A percentile compares a stretch with the other conserved stretches of the same genome.
Evolutionary conservation across 169 alveolate genomes (phyloP).

Genomic region (Blepharisma undulans): DNA sequence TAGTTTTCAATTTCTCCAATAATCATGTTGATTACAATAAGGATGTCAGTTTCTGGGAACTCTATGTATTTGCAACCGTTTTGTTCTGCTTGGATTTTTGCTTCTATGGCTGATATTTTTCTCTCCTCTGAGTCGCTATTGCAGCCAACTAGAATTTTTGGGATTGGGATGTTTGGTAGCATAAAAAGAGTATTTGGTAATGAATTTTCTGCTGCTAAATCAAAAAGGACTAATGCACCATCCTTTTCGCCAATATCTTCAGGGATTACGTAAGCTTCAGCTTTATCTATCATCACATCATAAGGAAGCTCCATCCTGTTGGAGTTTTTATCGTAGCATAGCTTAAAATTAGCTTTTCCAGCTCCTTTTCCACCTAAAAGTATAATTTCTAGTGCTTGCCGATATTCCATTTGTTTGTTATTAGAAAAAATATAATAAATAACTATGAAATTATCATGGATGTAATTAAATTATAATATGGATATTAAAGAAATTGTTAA

Average conservation of each 20-base stretch:
- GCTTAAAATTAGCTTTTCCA: neutral
- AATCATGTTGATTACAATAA: neutral
- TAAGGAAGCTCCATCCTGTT: neutral
- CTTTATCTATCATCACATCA: neutral
- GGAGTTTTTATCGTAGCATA: neutral
- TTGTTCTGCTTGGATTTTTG: neutral
- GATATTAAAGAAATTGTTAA: neutral
- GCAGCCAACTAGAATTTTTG: slow-evolving; percentile 14
- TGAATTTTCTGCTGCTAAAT: neutral
- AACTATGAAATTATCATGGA: neutral
- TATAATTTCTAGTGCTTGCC: neutral
- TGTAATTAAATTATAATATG: neutral
- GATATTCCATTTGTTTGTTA: neutral
- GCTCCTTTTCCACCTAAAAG: neutral
- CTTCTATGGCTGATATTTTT: neutral
- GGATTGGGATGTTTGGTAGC: neutral
- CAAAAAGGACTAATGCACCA: slow-evolving; percentile 16
- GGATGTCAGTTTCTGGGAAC: neutral
- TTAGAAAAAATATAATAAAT: too few relatives aligned
- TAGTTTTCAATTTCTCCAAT: neutral
- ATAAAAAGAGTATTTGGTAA: neutral
- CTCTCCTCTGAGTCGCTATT: neutral
- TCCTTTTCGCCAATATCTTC: slow-evolving; percentile 1
- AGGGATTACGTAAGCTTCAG: neutral
- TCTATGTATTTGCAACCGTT: neutral